Conservation (phyloP, 129 eudicot genomes). For the Saposhnikovia divaricata region DNA sequence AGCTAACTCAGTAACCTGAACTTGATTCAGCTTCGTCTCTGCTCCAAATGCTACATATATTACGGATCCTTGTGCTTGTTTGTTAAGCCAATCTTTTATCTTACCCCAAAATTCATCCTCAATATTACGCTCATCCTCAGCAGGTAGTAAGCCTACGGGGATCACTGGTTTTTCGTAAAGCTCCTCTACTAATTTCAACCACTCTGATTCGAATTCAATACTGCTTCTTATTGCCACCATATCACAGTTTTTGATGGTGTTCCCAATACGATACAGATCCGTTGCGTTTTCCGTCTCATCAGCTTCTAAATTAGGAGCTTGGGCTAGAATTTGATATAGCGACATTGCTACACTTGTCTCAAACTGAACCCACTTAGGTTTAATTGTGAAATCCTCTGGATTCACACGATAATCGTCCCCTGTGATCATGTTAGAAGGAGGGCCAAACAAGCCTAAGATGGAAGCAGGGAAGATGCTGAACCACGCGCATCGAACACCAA, state of each 20-base stretch:
- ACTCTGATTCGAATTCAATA: conserved; percentile 11
- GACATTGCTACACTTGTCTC: background rate
- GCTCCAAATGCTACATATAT: conserved; percentile 16
- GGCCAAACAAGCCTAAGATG: background rate
- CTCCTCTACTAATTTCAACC: conserved; percentile 10
- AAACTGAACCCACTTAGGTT: conserved; percentile 16
- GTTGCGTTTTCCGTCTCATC: background rate
- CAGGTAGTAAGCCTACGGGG: conserved; percentile 10
- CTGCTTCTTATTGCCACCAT: background rate
- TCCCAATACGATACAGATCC: background rate
- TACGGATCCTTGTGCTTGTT: background rate
- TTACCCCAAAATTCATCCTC: background rate
- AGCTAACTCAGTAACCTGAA: conserved; percentile 17
- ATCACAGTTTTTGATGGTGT: background rate
- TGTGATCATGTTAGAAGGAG: background rate
- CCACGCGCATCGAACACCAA: background rate
- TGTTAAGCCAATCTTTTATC: conserved; percentile 13
- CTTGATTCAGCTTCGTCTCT: conserved; percentile 14
- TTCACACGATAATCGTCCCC: background rate
- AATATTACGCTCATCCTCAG: background rate
- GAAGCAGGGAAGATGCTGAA: conserved; percentile 12
- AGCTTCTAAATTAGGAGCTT: background rate
- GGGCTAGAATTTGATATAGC: background rate
- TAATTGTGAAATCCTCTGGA: conserved; percentile 7
- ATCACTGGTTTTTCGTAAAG: conserved; percentile 10